phyloP scores from a whole-genome alignment of 768 basidiomycete species.

The Mycena filopes region DNA sequence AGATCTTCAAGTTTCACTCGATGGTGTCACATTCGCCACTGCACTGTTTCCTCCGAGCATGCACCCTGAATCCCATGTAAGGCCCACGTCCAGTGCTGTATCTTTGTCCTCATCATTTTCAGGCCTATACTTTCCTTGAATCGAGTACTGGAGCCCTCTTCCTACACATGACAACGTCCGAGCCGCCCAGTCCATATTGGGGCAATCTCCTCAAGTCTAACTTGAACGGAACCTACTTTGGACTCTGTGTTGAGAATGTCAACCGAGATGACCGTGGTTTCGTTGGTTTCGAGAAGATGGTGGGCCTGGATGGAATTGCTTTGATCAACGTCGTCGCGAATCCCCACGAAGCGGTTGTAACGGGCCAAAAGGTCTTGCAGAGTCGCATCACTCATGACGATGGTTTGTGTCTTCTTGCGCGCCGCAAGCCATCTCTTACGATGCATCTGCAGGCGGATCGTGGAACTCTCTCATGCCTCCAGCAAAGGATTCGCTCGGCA shows the following conservation, averaged over 20 bases:
- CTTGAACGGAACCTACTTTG: slow-evolving; percentile 97
- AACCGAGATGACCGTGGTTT: slow-evolving; percentile 89
- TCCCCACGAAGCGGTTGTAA: slow-evolving; percentile 74
- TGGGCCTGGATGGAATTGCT: slow-evolving; percentile 94
- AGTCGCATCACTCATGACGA: slow-evolving; percentile 96
- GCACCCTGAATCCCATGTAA: slow-evolving; percentile 88
- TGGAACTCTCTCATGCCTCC: slow-evolving; percentile 91
- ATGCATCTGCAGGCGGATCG: slow-evolving; percentile 65
- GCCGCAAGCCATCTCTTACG: no score
- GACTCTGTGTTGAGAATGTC: slow-evolving; percentile 83
- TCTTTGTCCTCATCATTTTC: neutral
- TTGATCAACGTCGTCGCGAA: slow-evolving; percentile 91
- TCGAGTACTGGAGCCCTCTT: slow-evolving; percentile 93
- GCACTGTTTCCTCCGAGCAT: slow-evolving; percentile 91
- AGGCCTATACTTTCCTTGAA: slow-evolving; percentile 94
- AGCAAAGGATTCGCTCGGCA: slow-evolving; percentile 74
- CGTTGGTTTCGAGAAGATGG: slow-evolving; percentile 98
- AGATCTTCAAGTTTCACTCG: slow-evolving; percentile 90
- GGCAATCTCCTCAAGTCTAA: slow-evolving; percentile 95
- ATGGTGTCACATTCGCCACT: slow-evolving; percentile 83
- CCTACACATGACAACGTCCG: slow-evolving; percentile 92
- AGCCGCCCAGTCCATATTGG: slow-evolving; percentile 79
- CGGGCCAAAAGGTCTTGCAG: slow-evolving; percentile 79
- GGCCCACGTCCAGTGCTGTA: slow-evolving; percentile 37
- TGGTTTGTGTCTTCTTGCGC: slow-evolving; percentile 56